Base-by-base conservation (phyloP, 106 monocot genomes). In the Dendrobium huoshanense region DNA sequence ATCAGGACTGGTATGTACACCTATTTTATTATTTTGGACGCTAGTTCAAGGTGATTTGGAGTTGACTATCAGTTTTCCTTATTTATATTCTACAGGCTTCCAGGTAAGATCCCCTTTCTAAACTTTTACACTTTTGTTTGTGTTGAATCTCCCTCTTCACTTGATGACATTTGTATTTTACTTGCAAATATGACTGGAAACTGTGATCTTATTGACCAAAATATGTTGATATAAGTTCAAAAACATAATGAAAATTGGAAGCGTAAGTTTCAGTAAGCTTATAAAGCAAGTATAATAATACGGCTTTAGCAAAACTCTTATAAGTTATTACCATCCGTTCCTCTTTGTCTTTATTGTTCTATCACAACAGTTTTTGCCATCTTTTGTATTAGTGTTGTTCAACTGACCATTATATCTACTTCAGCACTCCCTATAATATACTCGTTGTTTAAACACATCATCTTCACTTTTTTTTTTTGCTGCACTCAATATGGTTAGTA, bases 1-100 rank as follows among this genome's bases (percentile, higher is more conserved):
- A 82, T 42, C 89, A 98, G 97, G 97, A 83, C 33, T 98, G 80
- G 78, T 92, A 15, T 98, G 97, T 85, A 92, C 92, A 82, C 97
- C 97, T 59, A 75, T 94, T 81, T 81, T 98, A 73, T 87, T 98
- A 2, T 41, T 94, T 77, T 94, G 92, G 97, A 92, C 94, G 48
- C 88, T 86, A 56, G 59, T 91, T 79, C 86, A 77, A 61, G 97
- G 97, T 77, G 97, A 98, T 85, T 82, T 92, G 89, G 81, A 78
- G 67, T 79, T 76, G 77, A 87, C 92, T 15, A 85, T 87, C 29
- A 91, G 88, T 78, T 98, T 98, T 81, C 89, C 89, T 16, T 75
- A 94, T 84, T 79, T 94, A 58, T 84, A 80, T 86, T 82, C 92
- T 75, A 80, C 85, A 55, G 97, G 97, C 19, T 98, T 98, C 84